These are phyloP conservation scores for Leptomonas pyrrhocoris DNA, from an alignment of 208 protist genomes.

Conservation along the genomic window DNA sequence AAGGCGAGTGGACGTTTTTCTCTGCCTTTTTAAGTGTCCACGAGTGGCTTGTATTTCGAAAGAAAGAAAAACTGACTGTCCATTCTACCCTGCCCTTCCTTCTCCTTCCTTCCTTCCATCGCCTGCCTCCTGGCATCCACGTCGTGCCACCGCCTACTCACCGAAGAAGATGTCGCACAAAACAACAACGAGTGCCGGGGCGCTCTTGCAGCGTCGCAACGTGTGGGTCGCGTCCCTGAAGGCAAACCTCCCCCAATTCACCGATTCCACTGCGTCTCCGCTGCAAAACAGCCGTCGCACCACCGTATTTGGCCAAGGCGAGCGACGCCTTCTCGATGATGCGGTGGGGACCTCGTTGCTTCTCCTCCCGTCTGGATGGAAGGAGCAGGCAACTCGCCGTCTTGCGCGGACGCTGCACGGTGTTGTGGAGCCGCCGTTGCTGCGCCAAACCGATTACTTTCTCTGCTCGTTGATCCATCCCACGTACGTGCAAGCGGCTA, in stretches of 20 bases:
- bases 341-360: conserved; percentile 13
- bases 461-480: conserved; percentile 80
- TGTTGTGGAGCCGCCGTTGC: conserved; percentile 38
- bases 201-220: conserved; percentile 21
- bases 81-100: not conserved
- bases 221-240: conserved; percentile 27
- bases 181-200: not conserved
- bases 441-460: conserved; percentile 59
- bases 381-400: conserved; percentile 15
- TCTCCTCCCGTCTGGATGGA: conserved; percentile 37
- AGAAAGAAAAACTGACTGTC: too few species aligned
- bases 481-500: conserved; percentile 42
- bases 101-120: not conserved
- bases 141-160: not conserved
- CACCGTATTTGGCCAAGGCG: conserved; percentile 7
- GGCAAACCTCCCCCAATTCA: conserved; percentile 18
- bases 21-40: too few species aligned
- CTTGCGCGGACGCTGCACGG: conserved; percentile 43
- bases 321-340: conserved; percentile 16
- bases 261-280: conserved; percentile 4
- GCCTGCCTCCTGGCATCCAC: not conserved
- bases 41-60: too few species aligned
- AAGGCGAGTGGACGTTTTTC: too few species aligned
- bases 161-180: conserved; percentile 7
- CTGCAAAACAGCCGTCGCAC: conserved; percentile 4